Evolutionary conservation across 306 rosid genomes (phyloP).

Genomic region (Styphnolobium japonicum): DNA sequence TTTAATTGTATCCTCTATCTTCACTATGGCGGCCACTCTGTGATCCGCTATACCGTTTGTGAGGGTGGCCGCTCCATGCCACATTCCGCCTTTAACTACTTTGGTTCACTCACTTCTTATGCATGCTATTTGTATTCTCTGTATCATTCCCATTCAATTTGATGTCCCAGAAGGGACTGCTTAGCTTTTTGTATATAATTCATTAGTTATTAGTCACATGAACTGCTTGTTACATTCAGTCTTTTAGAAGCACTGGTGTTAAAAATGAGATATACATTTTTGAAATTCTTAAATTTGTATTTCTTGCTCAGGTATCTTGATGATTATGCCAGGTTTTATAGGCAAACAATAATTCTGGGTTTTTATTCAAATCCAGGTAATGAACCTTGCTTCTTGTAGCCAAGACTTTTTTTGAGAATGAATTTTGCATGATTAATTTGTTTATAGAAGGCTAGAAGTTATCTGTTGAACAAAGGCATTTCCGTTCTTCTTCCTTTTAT

Average conservation of each 20-base stretch:
- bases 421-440: background rate
- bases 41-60: no score
- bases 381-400: background rate
- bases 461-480: background rate
- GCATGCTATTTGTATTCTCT: slow-evolving; percentile 17
- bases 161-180: background rate
- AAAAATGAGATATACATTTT: background rate
- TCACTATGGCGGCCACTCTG: no score
- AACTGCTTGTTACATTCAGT: background rate
- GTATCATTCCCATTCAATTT: slow-evolving; percentile 12
- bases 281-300: slow-evolving; percentile 20
- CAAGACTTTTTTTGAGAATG: background rate
- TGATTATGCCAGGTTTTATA: slow-evolving; percentile 64
- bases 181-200: background rate
- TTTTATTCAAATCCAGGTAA: slow-evolving; percentile 73
- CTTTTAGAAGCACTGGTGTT: background rate
- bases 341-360: slow-evolving; percentile 82
- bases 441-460: background rate
- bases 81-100: no score
- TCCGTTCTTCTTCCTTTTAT: background rate
- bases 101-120: no score
- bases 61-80: no score
- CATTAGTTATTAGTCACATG: slow-evolving; percentile 12
- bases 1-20: no score
- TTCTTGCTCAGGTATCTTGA: slow-evolving; percentile 67